Evolutionary conservation across 352 stramenopile species (phyloP).

Genomic region (Globisporangium abappressorium): DNA sequence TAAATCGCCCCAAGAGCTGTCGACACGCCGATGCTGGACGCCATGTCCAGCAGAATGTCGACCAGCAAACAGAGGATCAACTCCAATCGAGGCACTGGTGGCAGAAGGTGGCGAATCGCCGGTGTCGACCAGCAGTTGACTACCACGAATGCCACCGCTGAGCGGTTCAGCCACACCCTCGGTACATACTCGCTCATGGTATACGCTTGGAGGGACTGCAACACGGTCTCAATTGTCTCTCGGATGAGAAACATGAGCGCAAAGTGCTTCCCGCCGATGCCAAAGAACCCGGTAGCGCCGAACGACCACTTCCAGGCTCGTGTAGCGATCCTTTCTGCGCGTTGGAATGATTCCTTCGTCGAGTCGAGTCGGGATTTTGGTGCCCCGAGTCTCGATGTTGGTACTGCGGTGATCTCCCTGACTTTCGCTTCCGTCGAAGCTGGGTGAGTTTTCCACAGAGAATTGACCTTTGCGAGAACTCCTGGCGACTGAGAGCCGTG

Average conservation of each 20-base stretch:
- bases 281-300: too few species aligned
- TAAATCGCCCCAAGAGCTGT: not conserved
- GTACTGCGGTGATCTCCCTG: too few species aligned
- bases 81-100: not conserved
- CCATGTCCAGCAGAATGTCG: slow-evolving; percentile 10
- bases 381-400: too few species aligned
- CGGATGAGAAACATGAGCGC: slow-evolving; percentile 10
- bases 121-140: slow-evolving; percentile 14
- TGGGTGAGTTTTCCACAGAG: too few species aligned
- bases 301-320: too few species aligned
- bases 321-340: too few species aligned
- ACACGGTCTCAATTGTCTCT: slow-evolving; percentile 16
- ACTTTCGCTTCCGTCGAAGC: too few species aligned
- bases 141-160: not conserved
- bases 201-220: slow-evolving; percentile 21
- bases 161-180: slow-evolving; percentile 7
- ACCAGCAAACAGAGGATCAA: slow-evolving; percentile 8
- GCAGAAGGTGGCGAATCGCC: not conserved
- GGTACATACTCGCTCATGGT: slow-evolving; percentile 5
- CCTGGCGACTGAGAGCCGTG: too few species aligned
- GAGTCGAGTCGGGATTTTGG: too few species aligned
- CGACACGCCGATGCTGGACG: slow-evolving; percentile 2
- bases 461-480: too few species aligned
- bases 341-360: too few species aligned
- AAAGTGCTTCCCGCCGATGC: slow-evolving; percentile 16